phyloP scores from a whole-genome alignment of 257 asterid genomes.

The Ocimum tenuiflorum region DNA sequence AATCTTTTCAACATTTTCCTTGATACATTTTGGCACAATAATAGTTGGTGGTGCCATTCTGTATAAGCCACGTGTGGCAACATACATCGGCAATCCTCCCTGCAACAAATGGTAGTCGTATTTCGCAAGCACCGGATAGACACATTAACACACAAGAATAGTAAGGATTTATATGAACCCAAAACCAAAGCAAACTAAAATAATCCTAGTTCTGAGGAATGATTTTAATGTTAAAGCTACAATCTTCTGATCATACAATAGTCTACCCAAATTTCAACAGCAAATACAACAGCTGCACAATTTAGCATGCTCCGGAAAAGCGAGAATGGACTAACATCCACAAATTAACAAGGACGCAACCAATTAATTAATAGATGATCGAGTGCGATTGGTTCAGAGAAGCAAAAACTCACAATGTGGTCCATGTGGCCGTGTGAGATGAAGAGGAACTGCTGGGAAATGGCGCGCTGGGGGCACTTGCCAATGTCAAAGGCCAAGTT shows the following conservation, averaged over 20 bases:
- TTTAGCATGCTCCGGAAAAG: not conserved
- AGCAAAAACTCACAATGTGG: conserved; percentile 52
- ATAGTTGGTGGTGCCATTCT: conserved; percentile 76
- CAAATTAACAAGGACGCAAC: not conserved
- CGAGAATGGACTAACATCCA: not conserved
- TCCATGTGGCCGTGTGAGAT: conserved; percentile 99
- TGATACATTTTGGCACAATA: conserved; percentile 73
- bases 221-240: not conserved
- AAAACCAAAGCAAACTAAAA: not conserved
- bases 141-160: not conserved
- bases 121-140: not conserved
- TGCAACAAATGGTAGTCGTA: conserved; percentile 9
- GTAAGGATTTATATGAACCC: not conserved
- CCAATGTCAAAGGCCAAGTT: conserved; percentile 85
- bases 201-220: not conserved
- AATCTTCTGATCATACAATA: not conserved
- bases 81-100: conserved; percentile 98
- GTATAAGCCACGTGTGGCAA: conserved; percentile 86
- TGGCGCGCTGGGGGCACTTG: conserved; percentile 94
- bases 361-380: not conserved
- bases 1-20: conserved; percentile 68
- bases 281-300: not conserved
- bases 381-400: not conserved
- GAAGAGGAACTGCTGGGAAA: conserved; percentile 84
- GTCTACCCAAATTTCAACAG: not conserved